Evolutionary conservation across 108 stramenopile genomes (phyloP).

Genomic region (Pseudonitzschia multistriata): DNA sequence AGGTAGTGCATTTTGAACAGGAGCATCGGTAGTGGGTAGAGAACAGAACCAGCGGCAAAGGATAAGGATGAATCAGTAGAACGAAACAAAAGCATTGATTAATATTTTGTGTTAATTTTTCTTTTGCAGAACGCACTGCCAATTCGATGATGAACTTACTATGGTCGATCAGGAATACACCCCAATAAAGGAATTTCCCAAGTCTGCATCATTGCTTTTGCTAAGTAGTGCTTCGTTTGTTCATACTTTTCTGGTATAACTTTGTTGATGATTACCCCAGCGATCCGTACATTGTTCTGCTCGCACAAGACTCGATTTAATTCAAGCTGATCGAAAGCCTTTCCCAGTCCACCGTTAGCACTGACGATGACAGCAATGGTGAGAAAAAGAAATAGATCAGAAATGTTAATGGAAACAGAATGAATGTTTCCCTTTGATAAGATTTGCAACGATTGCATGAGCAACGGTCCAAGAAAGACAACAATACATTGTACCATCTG

Average conservation of each 20-base stretch:
- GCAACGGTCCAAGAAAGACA: not conserved
- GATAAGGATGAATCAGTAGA: too few relatives aligned
- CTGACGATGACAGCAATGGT: constrained; percentile 1
- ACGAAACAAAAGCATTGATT: not conserved
- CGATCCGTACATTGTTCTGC: constrained; percentile 80
- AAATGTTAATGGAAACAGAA: too few relatives aligned
- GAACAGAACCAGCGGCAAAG: not conserved
- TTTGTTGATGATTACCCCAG: constrained; percentile 95
- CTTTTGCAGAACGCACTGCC: not conserved
- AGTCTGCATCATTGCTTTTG: constrained; percentile 61
- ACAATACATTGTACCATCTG: too few relatives aligned
- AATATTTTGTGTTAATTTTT: not conserved
- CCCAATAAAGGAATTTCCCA: constrained; percentile 94
- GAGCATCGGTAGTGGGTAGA: too few relatives aligned
- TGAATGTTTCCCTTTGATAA: not conserved
- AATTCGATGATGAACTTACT: not conserved
- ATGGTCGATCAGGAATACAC: constrained; percentile 87
- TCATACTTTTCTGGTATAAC: constrained; percentile 90
- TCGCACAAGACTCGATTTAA: constrained; percentile 89
- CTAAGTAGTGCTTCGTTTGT: constrained; percentile 83
- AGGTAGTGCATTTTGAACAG: constrained; percentile 40
- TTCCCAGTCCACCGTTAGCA: constrained; percentile 94
- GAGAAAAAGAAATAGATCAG: constrained; percentile 21
- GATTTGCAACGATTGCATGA: not conserved
- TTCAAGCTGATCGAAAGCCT: constrained; percentile 93